Conservation (phyloP, 2,329 filamentous ascomycete genomes). For the Phaeosphaeria sp. region DNA sequence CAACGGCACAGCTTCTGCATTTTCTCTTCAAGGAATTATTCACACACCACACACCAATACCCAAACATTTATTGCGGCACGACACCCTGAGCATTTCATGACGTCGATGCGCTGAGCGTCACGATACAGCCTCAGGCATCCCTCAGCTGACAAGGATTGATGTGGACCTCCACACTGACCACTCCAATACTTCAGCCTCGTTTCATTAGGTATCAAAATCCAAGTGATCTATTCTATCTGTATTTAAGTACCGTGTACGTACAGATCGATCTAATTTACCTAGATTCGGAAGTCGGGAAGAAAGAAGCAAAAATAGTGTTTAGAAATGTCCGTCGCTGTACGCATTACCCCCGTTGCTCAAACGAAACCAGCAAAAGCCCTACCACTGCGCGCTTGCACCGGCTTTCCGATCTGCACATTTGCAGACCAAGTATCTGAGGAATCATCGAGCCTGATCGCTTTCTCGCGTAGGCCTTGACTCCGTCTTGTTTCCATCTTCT, state of each 20-base stretch:
- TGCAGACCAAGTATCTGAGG: constrained; percentile 19
- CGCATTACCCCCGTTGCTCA: not conserved
- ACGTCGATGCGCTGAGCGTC: not conserved
- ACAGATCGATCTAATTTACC: not conserved
- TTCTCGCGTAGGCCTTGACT: constrained; percentile 14
- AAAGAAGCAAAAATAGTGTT: not conserved
- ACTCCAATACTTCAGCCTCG: not conserved
- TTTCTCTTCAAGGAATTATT: too few relatives aligned
- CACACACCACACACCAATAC: too few relatives aligned
- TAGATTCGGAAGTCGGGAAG: not conserved
- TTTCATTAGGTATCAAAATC: not conserved
- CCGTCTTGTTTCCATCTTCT: constrained; percentile 6
- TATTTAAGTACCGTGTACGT: constrained; percentile 5
- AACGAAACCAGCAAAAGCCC: constrained; percentile 3
- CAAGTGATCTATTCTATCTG: constrained; percentile 1
- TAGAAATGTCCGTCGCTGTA: too few relatives aligned
- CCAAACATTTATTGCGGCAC: too few relatives aligned
- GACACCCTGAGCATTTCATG: not conserved
- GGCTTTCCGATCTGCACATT: constrained; percentile 14
- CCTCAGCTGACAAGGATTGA: not conserved
- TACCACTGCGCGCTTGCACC: constrained; percentile 1
- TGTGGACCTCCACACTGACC: not conserved
- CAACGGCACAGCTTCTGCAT: not conserved
- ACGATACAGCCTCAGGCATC: not conserved
- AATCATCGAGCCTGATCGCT: constrained; percentile 15